These are phyloP conservation scores for Phytophthora foliorum DNA, from an alignment of 352 stramenopile species.

Conservation along the genomic window DNA sequence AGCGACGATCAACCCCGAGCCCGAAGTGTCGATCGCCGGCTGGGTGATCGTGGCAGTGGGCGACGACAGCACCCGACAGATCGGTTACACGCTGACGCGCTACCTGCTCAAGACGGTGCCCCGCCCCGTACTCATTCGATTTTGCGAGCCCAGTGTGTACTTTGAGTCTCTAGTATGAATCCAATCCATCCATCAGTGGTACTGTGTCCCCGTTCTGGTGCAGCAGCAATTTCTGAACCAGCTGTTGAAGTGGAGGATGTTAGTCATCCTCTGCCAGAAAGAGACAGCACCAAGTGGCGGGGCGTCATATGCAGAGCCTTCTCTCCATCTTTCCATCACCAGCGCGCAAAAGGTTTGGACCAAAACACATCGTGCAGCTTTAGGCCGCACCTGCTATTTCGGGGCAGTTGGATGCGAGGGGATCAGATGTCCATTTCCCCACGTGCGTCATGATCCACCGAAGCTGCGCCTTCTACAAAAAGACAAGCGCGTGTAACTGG, in stretches of 20 bases:
- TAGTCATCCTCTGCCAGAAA: constrained; percentile 4
- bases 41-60: constrained; percentile 81
- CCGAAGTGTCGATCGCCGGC: constrained; percentile 47
- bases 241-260: neutral
- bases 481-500: constrained; percentile 21
- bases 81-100: constrained; percentile 72
- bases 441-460: constrained; percentile 5
- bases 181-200: constrained; percentile 11
- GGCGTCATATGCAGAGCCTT: neutral
- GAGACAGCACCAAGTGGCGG: neutral
- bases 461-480: constrained; percentile 24
- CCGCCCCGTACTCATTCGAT: constrained; percentile 73
- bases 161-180: constrained; percentile 66
- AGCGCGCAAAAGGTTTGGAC: too few species aligned
- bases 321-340: neutral
- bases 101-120: constrained; percentile 78
- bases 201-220: constrained; percentile 2
- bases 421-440: constrained; percentile 5
- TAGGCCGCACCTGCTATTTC: too few species aligned
- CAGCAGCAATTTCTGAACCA: constrained; percentile 9
- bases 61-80: constrained; percentile 70
- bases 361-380: constrained; percentile 1
- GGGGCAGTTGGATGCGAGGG: neutral
- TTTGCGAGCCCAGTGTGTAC: constrained; percentile 83
- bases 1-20: constrained; percentile 27